Conservation (phyloP, 1,284 basidiomycete genomes). For the Takashimella tepidaria region DNA sequence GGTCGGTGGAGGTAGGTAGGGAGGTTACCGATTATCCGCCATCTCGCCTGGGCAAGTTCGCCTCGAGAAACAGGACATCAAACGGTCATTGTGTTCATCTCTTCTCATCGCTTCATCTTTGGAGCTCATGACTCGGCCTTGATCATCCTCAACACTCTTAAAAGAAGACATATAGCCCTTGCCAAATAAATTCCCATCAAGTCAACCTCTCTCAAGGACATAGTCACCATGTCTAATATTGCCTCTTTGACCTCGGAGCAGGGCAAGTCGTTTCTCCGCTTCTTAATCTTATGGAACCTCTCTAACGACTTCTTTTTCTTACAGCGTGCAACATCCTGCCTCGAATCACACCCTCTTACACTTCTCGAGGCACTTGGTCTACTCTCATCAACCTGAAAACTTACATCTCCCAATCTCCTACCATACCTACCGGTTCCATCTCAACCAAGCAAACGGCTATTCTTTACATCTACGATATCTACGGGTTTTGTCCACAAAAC, state of each 20-base stretch:
- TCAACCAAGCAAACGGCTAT: slow-evolving; percentile 17
- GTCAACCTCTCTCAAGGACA: not conserved
- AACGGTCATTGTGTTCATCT: no score
- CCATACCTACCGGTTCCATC: slow-evolving; percentile 1
- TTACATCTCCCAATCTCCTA: not conserved
- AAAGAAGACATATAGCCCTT: no score
- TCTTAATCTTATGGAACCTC: not conserved
- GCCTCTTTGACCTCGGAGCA: not conserved
- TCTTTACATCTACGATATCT: slow-evolving; percentile 28
- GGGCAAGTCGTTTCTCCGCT: not conserved
- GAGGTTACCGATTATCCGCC: no score
- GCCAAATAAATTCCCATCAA: no score
- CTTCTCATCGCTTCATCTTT: no score
- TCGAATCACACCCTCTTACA: not conserved
- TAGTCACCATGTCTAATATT: not conserved
- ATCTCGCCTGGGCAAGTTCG: no score
- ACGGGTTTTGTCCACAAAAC: slow-evolving; percentile 44
- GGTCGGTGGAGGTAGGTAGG: no score
- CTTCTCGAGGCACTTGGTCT: not conserved
- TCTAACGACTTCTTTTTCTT: not conserved
- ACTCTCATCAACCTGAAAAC: not conserved
- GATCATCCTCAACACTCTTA: no score
- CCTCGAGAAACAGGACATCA: no score
- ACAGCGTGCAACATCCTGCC: not conserved
- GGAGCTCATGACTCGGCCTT: no score